Evolutionary conservation across 2,329 filamentous ascomycete species (phyloP).

Genomic region (Neonectria sp.): DNA sequence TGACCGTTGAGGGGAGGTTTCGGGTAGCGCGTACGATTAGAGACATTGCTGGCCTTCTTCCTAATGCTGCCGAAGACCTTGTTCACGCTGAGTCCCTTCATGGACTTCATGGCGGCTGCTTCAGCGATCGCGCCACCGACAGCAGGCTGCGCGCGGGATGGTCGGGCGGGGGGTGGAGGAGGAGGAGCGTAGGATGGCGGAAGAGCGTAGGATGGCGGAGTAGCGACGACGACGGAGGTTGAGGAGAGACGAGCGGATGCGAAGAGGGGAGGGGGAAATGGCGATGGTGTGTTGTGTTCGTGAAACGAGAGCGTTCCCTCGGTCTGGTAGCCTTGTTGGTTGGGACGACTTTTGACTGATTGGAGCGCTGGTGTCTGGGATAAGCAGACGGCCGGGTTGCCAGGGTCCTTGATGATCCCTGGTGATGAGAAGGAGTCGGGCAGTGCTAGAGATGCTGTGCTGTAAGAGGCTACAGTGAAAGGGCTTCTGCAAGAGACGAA

Average conservation of each 20-base stretch:
- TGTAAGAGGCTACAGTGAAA: too few relatives aligned
- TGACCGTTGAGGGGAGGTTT: neutral
- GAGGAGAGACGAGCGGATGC: slow-evolving; percentile 25
- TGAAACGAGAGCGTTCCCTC: slow-evolving; percentile 25
- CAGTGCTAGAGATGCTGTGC: neutral
- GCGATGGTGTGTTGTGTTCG: slow-evolving; percentile 28
- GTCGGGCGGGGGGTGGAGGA: slow-evolving; percentile 26
- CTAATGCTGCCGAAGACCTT: slow-evolving; percentile 71
- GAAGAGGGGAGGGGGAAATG: slow-evolving; percentile 23
- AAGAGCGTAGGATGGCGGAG: neutral
- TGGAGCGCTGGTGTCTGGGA: slow-evolving; percentile 46
- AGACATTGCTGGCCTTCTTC: slow-evolving; percentile 58
- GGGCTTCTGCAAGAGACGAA: neutral
- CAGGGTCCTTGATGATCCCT: slow-evolving; percentile 41
- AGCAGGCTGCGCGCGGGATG: slow-evolving; percentile 31
- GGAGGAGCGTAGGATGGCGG: slow-evolving; percentile 18
- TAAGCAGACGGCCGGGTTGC: slow-evolving; percentile 39
- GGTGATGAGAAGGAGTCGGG: slow-evolving; percentile 17
- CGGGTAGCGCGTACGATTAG: slow-evolving; percentile 38
- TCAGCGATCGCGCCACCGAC: slow-evolving; percentile 41
- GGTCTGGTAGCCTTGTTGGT: slow-evolving; percentile 36
- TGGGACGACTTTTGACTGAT: slow-evolving; percentile 41
- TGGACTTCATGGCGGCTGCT: slow-evolving; percentile 56
- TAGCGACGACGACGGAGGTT: slow-evolving; percentile 17
- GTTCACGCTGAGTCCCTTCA: slow-evolving; percentile 70